Percentiles rank a stretch among this genome's conserved stretches.
Evolutionary conservation across 2,329 filamentous ascomycete species (phyloP).

Genomic region (Pyrenophora teres): DNA sequence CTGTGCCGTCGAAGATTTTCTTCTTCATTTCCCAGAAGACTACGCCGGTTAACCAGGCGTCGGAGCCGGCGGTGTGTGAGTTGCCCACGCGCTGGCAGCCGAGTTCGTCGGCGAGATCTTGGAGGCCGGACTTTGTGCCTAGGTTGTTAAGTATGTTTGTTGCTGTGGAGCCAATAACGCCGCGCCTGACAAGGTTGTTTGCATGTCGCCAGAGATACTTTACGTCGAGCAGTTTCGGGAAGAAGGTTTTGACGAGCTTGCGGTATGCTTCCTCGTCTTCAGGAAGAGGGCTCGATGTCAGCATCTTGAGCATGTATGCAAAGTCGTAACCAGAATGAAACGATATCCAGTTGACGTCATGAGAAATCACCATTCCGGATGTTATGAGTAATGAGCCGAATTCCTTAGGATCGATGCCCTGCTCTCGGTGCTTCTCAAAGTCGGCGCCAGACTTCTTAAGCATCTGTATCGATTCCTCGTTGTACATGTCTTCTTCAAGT

Average conservation of each 20-base stretch:
- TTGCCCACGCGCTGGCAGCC: constrained; percentile 86
- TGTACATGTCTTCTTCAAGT: constrained; percentile 95
- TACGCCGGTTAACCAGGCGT: constrained; percentile 88
- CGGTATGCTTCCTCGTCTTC: constrained; percentile 91
- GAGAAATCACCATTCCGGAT: constrained; percentile 85
- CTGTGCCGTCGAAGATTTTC: constrained; percentile 81
- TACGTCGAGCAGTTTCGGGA: constrained; percentile 91
- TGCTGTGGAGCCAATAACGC: constrained; percentile 52
- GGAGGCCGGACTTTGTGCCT: constrained; percentile 87
- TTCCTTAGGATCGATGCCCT: constrained; percentile 86
- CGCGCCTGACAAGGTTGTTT: constrained; percentile 64
- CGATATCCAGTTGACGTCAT: constrained; percentile 92
- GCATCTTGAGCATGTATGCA: constrained; percentile 92
- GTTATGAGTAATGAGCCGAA: constrained; percentile 91
- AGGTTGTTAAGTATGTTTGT: constrained; percentile 80
- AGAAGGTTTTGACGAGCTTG: constrained; percentile 86
- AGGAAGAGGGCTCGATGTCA: constrained; percentile 80
- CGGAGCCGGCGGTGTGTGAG: constrained; percentile 90
- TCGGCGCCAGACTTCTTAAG: constrained; percentile 91
- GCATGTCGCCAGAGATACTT: constrained; percentile 96
- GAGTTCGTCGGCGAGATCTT: constrained; percentile 91
- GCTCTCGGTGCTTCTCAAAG: constrained; percentile 79
- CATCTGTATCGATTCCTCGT: constrained; percentile 90
- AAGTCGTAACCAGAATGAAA: constrained; percentile 99
- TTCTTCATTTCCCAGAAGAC: constrained; percentile 94